phyloP scores from a whole-genome alignment of 1,139 yeast genomes.

The Petasospora rhodanensis region DNA sequence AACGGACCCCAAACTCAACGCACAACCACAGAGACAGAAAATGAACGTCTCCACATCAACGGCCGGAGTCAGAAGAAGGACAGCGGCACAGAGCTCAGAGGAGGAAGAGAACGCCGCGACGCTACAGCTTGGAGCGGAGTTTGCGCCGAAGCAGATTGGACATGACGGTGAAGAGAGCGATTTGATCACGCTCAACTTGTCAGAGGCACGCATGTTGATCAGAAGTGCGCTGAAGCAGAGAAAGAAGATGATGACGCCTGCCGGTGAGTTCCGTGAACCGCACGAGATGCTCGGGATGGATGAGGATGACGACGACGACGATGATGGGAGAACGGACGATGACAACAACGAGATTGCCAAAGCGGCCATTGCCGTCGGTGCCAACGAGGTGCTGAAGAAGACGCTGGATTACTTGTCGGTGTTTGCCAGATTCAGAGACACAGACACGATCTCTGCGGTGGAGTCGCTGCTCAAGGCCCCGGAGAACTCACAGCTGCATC shows the following conservation, averaged over 20 bases:
- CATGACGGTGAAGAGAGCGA: slow-evolving; percentile 77
- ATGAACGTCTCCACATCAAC: slow-evolving; percentile 93
- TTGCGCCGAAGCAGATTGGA: slow-evolving; percentile 72
- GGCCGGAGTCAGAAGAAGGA: slow-evolving; percentile 74
- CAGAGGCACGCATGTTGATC: slow-evolving; percentile 85
- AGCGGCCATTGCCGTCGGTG: slow-evolving; percentile 59
- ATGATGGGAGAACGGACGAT: too few relatives aligned
- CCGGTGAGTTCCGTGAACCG: slow-evolving; percentile 31
- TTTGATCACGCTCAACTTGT: slow-evolving; percentile 76
- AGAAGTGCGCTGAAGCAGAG: slow-evolving; percentile 88
- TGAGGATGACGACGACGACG: slow-evolving; percentile 31
- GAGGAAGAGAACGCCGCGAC: slow-evolving; percentile 88
- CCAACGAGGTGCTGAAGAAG: slow-evolving; percentile 79
- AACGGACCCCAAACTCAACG: too few relatives aligned
- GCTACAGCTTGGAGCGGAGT: slow-evolving; percentile 88
- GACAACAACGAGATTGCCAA: slow-evolving; percentile 53
- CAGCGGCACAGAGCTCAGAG: slow-evolving; percentile 63
- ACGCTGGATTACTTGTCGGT: slow-evolving; percentile 83
- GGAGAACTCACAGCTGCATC: slow-evolving; percentile 59
- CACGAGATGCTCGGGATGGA: slow-evolving; percentile 32
- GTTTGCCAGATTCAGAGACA: slow-evolving; percentile 87
- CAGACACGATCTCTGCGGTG: slow-evolving; percentile 90
- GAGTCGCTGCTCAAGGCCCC: slow-evolving; percentile 78
- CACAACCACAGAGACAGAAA: too few relatives aligned
- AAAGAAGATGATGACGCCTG: slow-evolving; percentile 44